phyloP scores from a whole-genome alignment of 2,329 filamentous ascomycete genomes.

The Malbranchea zuffiana region DNA sequence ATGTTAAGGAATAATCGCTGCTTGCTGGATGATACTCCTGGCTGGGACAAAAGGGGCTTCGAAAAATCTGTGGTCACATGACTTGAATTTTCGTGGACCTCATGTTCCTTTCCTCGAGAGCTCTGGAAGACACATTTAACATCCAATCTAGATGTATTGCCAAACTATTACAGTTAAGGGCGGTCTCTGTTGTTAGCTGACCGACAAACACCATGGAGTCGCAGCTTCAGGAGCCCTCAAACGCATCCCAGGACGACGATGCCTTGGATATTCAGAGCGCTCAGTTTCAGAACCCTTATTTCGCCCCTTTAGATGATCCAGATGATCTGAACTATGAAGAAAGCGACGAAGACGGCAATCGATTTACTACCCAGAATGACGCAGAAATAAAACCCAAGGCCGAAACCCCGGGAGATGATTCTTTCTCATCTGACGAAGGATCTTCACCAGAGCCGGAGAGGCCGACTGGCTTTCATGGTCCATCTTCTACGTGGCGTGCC shows the following conservation, averaged over 20 bases:
- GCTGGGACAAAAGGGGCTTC: too few species aligned
- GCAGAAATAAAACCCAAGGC: neutral
- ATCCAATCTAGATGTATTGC: too few species aligned
- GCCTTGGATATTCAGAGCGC: neutral
- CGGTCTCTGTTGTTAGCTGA: too few species aligned
- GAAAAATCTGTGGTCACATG: too few species aligned
- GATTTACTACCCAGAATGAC: slow-evolving; percentile 8
- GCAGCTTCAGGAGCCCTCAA: too few species aligned
- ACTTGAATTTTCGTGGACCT: too few species aligned
- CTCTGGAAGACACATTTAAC: too few species aligned
- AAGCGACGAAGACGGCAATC: slow-evolving; percentile 14
- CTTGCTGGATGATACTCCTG: too few species aligned
- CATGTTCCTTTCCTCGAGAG: too few species aligned
- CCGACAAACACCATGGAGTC: too few species aligned
- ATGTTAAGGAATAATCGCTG: too few species aligned
- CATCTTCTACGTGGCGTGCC: slow-evolving; percentile 61
- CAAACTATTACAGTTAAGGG: too few species aligned
- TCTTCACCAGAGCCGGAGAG: slow-evolving; percentile 7
- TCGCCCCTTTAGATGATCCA: slow-evolving; percentile 3
- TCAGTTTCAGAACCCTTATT: neutral
- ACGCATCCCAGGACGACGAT: neutral
- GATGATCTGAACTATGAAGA: slow-evolving; percentile 12
- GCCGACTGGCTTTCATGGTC: slow-evolving; percentile 59
- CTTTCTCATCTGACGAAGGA: slow-evolving; percentile 8
- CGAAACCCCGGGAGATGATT: slow-evolving; percentile 5